A percentile compares a stretch with the other conserved stretches of the same genome.
These are phyloP conservation scores for Fusarium kyushuense DNA, from an alignment of 2,329 filamentous ascomycete genomes.

Conservation along the genomic window DNA sequence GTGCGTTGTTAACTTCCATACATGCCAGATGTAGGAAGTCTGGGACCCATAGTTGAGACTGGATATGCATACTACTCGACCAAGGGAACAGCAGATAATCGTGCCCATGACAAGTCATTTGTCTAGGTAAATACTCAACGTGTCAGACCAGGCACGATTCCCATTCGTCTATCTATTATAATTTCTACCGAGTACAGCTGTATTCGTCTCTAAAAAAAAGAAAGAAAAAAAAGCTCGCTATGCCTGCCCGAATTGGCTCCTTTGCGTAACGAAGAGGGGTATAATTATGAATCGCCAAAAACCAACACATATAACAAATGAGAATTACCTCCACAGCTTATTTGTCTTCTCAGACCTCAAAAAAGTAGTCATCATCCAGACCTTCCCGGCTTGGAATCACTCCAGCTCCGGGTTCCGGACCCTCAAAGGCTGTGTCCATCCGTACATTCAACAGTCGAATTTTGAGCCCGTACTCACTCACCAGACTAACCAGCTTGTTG, in stretches of 20 bases:
- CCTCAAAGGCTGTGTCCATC: slow-evolving; percentile 80
- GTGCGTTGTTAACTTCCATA: slow-evolving; percentile 10
- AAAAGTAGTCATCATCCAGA: slow-evolving; percentile 93
- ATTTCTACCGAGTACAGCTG: slow-evolving; percentile 9
- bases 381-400: slow-evolving; percentile 85
- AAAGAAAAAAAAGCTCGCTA: slow-evolving; percentile 42
- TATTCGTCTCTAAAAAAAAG: slow-evolving; percentile 32
- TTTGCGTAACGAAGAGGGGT: slow-evolving; percentile 37
- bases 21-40: slow-evolving; percentile 5
- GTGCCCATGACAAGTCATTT: slow-evolving; percentile 1
- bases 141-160: background rate
- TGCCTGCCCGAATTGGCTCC: slow-evolving; percentile 26
- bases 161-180: slow-evolving; percentile 2
- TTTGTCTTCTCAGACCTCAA: slow-evolving; percentile 69
- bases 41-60: slow-evolving; percentile 1
- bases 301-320: slow-evolving; percentile 37
- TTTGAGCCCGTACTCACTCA: slow-evolving; percentile 91
- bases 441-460: slow-evolving; percentile 92
- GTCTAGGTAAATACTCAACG: background rate
- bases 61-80: slow-evolving; percentile 4
- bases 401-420: slow-evolving; percentile 75
- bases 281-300: slow-evolving; percentile 41
- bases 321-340: slow-evolving; percentile 11
- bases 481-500: slow-evolving; percentile 85
- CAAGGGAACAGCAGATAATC: background rate